Base-by-base conservation (phyloP, 108 stramenopile species). In the Bacterosira constricta region DNA sequence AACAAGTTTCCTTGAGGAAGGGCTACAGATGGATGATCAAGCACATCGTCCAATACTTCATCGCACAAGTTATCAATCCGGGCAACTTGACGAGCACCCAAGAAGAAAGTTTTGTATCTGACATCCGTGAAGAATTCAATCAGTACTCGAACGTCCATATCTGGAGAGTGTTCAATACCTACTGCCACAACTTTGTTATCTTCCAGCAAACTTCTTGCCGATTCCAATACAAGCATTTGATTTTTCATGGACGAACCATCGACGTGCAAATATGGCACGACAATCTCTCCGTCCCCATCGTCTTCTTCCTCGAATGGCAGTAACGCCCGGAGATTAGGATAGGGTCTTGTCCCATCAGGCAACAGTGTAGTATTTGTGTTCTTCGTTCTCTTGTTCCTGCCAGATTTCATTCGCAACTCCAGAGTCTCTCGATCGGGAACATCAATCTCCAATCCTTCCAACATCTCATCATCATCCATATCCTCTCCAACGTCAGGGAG, bases 261-360 rank as follows among this genome's bases (percentile, higher is more conserved):
- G 10, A 85, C 73, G 52, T 85, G 84, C n/a, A 85, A 29, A 41
- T 85, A 85, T 27, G 84, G 84, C n/a, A 85, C 79, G n/a, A 82
- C 58, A 32, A 69, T 67, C 52, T 75, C 79, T 37, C 67, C 75
- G 0, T 83, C 83, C 25, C 75, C 83, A 44, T 83, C 73, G 13
- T 81, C 69, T 62, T 83, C 80, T 25, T 81, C 80, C 56, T 81
- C 80, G 62, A 77, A 71, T 30, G 80, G 80, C 29, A 81, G 25
- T 37, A 81, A 31, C 11, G 73, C 57, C 27, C 79, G n/a, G 5
- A 80, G 46, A 56, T 80, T 56, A 20, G 79, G 79, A 63, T 80
- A 80, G n/a, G 53, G 72, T n/a, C 56, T 38, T 8, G 46, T 70
- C 57, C 69, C 77, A 50, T 76, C 75, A 10, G 59, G 44, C 53